Evolutionary conservation across 108 stramenopile genomes (phyloP), one percentile per base, ranked within the genome.

Genomic region (Mayamaea pseudoterrestris): DNA sequence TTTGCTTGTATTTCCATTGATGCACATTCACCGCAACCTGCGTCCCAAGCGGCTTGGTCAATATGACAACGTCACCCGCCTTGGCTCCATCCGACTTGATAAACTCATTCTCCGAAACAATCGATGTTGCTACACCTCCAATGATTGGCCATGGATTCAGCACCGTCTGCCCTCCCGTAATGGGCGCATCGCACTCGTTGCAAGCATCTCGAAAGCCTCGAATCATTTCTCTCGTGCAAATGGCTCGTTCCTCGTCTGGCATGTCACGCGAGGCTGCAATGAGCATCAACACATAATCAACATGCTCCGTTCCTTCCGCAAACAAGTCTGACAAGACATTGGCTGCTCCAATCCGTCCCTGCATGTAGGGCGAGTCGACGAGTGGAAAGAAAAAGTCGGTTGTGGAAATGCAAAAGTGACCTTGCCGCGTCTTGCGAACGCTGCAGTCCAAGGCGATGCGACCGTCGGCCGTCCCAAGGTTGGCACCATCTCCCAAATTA

Each of bases 131-230:
- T 27, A 82, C 78, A 35, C 87, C 87, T 21, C 87, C 87, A 63
- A 90, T 84, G 22, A 90, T 81, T 9, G 83, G 80, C 87, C 87
- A 90, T 6, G 87, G 87, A 62, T 90, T 90, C 41, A 82, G 45
- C 9, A 90, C 87, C 0, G 87, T 90, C 63, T 90, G 87, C 17
- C 87, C 87, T 7, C 87, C 87, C 22, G 80, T 81, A n/a, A 90
- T 64, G 31, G 58, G 24, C 27, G 82, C 80, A 32, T 54, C 80
- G 13, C 81, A 81, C 41, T 84, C 80, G 20, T 50, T 25, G 48
- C 79, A 80, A 8, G 83, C 78, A 61, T 85, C 83, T 7, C 73
- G 72, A 57, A 90, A 90, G 2, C 87, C 87, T 12, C 71, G 53
- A 0, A 90, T 76, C 80, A 90, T 84, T 53, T 74, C 69, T 30